Conservation (phyloP, 2,329 filamentous ascomycete species). For the Colletotrichum chrysophilum region DNA sequence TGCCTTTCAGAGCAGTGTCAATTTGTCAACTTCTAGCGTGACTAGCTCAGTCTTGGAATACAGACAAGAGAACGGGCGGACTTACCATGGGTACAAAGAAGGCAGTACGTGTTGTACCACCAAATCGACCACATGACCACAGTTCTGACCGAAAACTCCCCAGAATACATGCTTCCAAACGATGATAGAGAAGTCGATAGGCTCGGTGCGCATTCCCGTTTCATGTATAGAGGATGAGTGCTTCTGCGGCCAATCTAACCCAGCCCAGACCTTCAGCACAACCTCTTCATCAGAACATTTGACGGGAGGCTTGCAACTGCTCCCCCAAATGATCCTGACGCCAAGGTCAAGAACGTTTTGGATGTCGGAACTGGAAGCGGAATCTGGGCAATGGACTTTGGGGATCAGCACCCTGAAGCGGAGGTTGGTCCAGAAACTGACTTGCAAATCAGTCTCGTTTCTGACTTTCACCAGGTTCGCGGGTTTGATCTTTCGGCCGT, state of each 20-base stretch:
- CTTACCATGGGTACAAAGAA: slow-evolving; percentile 24
- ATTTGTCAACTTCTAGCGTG: slow-evolving; percentile 31
- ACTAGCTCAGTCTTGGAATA: slow-evolving; percentile 34
- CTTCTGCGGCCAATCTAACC: not conserved
- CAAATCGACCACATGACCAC: not conserved
- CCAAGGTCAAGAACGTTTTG: slow-evolving; percentile 1
- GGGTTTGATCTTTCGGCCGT: not conserved
- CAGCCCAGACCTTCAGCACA: not conserved
- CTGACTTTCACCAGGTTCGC: not conserved
- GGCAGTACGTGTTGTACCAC: not conserved
- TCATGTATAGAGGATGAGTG: too few relatives aligned
- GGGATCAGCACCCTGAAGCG: slow-evolving; percentile 38
- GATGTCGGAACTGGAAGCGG: slow-evolving; percentile 25
- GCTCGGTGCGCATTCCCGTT: not conserved
- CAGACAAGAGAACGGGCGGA: slow-evolving; percentile 13
- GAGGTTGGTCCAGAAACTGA: slow-evolving; percentile 21
- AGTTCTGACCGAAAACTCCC: not conserved
- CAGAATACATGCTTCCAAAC: not conserved
- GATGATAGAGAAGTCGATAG: not conserved
- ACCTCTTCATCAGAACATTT: slow-evolving; percentile 35
- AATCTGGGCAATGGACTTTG: slow-evolving; percentile 44
- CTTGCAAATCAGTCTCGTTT: not conserved
- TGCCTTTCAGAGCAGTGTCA: not conserved
- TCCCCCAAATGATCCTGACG: slow-evolving; percentile 14
- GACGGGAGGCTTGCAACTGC: slow-evolving; percentile 25